Conservation (phyloP, 139 green algal species). For the Chlamydomonas schloesseri region DNA sequence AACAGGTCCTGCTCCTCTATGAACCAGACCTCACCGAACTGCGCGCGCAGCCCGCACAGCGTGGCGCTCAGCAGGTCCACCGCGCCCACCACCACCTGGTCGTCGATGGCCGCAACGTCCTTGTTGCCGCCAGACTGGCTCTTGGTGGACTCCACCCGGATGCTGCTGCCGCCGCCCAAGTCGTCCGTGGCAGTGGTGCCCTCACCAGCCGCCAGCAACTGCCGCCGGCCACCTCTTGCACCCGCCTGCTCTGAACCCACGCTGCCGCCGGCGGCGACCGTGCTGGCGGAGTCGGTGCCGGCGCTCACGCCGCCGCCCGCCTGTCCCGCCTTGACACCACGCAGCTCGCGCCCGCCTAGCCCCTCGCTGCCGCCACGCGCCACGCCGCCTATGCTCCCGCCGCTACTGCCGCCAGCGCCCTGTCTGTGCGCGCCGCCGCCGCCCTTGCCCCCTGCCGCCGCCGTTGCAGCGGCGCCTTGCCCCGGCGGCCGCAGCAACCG, state of each 20-base stretch:
- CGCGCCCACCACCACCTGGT: constrained; percentile 47
- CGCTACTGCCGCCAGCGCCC: background rate
- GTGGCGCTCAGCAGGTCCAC: constrained; percentile 51
- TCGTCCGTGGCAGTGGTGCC: too few species aligned
- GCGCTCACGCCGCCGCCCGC: too few species aligned
- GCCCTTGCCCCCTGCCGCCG: background rate
- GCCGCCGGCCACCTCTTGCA: background rate
- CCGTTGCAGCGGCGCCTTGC: background rate
- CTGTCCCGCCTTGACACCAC: too few species aligned
- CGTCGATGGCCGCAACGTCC: background rate
- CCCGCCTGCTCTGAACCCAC: background rate
- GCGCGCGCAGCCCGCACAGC: constrained; percentile 63
- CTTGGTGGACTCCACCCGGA: background rate
- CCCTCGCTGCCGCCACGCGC: background rate
- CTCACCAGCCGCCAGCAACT: background rate
- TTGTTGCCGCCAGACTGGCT: constrained; percentile 31
- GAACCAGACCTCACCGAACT: constrained; percentile 67
- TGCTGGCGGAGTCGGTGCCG: too few species aligned
- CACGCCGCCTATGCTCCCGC: background rate
- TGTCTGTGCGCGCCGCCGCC: background rate
- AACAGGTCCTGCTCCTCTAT: constrained; percentile 82
- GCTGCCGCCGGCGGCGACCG: background rate
- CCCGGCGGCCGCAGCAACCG: constrained; percentile 64
- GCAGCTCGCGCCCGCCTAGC: too few species aligned
- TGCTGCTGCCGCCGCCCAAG: too few species aligned